Evolutionary conservation across 116 monocot species (phyloP), one percentile per base, ranked within the genome.

Genomic region (Phalaenopsis hybrid): DNA sequence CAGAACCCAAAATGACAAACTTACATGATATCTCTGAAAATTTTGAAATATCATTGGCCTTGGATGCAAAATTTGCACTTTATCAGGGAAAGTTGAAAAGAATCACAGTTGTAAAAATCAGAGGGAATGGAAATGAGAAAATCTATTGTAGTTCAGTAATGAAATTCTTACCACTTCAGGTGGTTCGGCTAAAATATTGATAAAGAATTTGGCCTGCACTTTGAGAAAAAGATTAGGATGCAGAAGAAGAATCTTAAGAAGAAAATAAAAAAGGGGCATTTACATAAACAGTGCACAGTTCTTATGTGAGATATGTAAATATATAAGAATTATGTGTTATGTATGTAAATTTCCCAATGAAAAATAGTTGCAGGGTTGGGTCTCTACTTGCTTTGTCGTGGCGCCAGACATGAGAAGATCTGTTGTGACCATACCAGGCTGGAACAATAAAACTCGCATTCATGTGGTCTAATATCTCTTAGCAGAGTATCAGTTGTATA

Each of bases 371-470:
- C 37, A 37, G 72, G 28, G 37, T 34, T 33, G 4, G 33, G 18
- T 21, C 34, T 21, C 15, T 88, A 94, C 97, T 82, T 98, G 94
- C 85, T 98, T 98, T 57, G 98, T 94, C 57, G 79, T 91, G 65
- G 90, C 98, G 13, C 95, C 98, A 31, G 92, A 94, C 98, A 98
- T 98, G 65, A 98, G 97, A 87, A 97, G 95, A 92, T 98, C 98
- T 5, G 98, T 98, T 43, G 92, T 94, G 33, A 94, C 98, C 94
- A 98, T 98, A 73, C 98, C 98, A 84, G 98, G 98, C 98, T 98
- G 89, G 81, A 92, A 41, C 15, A 72, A 57, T 0, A 12, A 72
- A 63, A 41, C 13, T 75, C 46, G 21, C 7, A n/a, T n/a, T 65
- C 51, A 5, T 18, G 15, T 61, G 51, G 51, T 51, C 6, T 8